phyloP scores from a whole-genome alignment of 306 rosid species.

The Quercus rubra region DNA sequence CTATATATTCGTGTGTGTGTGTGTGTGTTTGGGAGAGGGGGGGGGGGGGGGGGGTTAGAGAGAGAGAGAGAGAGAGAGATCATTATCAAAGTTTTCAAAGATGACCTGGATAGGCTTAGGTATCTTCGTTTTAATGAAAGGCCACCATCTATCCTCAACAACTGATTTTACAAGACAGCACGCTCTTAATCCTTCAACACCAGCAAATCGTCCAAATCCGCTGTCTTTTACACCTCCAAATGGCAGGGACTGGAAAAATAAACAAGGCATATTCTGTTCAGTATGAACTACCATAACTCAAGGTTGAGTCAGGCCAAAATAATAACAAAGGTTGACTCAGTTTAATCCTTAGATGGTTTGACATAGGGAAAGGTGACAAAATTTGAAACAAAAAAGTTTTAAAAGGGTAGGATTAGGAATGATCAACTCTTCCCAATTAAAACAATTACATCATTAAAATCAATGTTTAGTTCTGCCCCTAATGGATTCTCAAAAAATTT shows the following conservation, averaged over 20 bases:
- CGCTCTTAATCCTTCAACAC: constrained; percentile 90
- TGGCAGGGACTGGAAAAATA: constrained; percentile 81
- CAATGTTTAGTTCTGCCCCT: neutral
- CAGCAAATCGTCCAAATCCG: constrained; percentile 96
- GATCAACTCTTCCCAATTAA: neutral
- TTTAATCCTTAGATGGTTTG: constrained; percentile 7
- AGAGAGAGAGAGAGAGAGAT: neutral
- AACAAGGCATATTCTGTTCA: constrained; percentile 20
- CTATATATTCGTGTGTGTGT: neutral
- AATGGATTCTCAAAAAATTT: too few relatives aligned
- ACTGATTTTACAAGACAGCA: constrained; percentile 96
- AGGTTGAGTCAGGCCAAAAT: neutral
- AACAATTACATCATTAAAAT: neutral
- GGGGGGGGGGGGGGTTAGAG: too few relatives aligned
- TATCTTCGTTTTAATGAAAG: constrained; percentile 65
- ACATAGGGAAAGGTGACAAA: constrained; percentile 9
- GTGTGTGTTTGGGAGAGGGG: too few relatives aligned
- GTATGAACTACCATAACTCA: constrained; percentile 10
- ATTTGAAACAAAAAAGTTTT: neutral
- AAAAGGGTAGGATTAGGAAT: neutral
- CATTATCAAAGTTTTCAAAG: constrained; percentile 15
- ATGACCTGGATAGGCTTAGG: constrained; percentile 93
- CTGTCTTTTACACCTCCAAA: constrained; percentile 94
- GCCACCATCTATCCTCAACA: constrained; percentile 98
- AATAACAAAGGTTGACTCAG: too few relatives aligned